These are phyloP conservation scores for Trypanosoma avium DNA, from an alignment of 208 protist genomes.

Conservation along the genomic window DNA sequence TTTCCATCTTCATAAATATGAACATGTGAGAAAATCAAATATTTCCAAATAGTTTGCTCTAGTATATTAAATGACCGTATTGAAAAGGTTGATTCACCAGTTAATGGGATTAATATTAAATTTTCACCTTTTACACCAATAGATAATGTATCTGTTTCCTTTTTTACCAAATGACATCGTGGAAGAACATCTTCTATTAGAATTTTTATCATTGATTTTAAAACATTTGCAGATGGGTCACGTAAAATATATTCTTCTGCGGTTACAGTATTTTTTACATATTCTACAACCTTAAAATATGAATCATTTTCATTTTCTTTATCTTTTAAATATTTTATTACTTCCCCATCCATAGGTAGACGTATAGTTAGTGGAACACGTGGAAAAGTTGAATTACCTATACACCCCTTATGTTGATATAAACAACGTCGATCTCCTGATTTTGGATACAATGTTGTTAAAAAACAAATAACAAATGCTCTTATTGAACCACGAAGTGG, in stretches of 20 bases:
- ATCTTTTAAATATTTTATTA: slow-evolving; percentile 4
- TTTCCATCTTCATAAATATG: slow-evolving; percentile 36
- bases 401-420: slow-evolving; percentile 57
- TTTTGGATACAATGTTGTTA: slow-evolving; percentile 76
- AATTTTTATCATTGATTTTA: slow-evolving; percentile 12
- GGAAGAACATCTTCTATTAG: slow-evolving; percentile 28
- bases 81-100: not conserved
- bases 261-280: slow-evolving; percentile 32
- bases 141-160: not conserved
- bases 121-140: not conserved
- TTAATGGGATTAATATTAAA: slow-evolving; percentile 15
- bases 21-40: slow-evolving; percentile 49
- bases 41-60: slow-evolving; percentile 50
- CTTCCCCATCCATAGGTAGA: slow-evolving; percentile 28
- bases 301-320: not conserved
- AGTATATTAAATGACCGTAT: slow-evolving; percentile 23
- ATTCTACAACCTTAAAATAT: slow-evolving; percentile 21
- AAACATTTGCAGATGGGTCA: not conserved
- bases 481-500: slow-evolving; percentile 19
- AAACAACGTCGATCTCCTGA: slow-evolving; percentile 68
- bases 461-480: slow-evolving; percentile 45
- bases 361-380: slow-evolving; percentile 23
- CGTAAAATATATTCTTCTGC: slow-evolving; percentile 25
- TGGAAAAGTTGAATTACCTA: slow-evolving; percentile 24
- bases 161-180: slow-evolving; percentile 13